A percentile compares a stretch with the other conserved stretches of the same genome.
Evolutionary conservation across 805 yeast species (phyloP).

Genomic region (Cyberlindnera xishuangbannaensis): DNA sequence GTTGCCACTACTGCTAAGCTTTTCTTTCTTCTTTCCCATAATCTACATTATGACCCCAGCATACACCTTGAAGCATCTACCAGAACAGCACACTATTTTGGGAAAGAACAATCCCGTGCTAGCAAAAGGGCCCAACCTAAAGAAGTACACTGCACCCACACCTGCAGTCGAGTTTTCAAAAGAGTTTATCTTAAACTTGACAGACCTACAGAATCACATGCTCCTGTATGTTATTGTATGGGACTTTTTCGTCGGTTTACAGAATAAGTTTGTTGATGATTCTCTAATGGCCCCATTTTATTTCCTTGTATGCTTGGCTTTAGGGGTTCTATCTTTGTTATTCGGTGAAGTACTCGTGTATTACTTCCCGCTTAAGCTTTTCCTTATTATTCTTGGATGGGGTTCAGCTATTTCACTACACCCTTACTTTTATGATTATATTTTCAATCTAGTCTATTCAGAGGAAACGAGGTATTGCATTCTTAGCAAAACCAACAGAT

Average conservation of each 20-base stretch:
- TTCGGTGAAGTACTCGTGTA: conserved; percentile 25
- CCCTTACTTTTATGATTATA: conserved; percentile 44
- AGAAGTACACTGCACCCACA: conserved; percentile 23
- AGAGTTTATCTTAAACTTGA: conserved; percentile 71
- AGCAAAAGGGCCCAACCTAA: conserved; percentile 37
- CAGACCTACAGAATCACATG: conserved; percentile 83
- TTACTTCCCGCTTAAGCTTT: conserved; percentile 30
- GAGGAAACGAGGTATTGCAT: conserved; percentile 59
- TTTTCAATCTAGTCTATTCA: conserved; percentile 45
- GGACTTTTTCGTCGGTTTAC: conserved; percentile 46
- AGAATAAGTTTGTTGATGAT: conserved; percentile 54
- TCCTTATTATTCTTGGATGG: conserved; percentile 46
- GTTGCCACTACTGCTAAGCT: conserved; percentile 37
- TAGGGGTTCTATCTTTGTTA: conserved; percentile 27
- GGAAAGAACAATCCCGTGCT: conserved; percentile 37
- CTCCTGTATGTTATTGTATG: conserved; percentile 53
- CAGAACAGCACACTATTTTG: conserved; percentile 36
- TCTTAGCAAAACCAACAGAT: conserved; percentile 40
- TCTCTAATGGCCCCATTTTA: conserved; percentile 52
- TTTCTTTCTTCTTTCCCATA: conserved; percentile 52
- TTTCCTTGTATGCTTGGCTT: conserved; percentile 35
- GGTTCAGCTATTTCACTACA: conserved; percentile 36
- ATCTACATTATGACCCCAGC: conserved; percentile 63
- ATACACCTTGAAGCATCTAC: conserved; percentile 56
- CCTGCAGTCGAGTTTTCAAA: conserved; percentile 76